Conservation (phyloP, 164 flowering plant species). For the Stephania japonica region DNA sequence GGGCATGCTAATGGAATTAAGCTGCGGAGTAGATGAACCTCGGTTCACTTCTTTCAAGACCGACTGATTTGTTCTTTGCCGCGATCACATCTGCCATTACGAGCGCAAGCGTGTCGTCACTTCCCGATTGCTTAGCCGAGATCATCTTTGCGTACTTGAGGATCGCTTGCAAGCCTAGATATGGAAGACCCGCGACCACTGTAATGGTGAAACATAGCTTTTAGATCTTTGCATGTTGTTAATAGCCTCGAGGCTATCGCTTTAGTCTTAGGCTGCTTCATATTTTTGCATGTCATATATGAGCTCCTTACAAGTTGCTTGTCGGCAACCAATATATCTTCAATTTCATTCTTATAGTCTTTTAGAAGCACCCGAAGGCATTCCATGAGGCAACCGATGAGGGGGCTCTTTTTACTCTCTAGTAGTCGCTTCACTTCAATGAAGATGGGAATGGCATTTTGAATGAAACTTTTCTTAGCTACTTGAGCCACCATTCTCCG, state of each 20-base stretch:
- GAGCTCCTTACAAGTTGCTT: conserved; percentile 89
- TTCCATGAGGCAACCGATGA: conserved; percentile 92
- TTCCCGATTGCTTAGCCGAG: conserved; percentile 25
- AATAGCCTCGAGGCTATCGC: conserved; percentile 46
- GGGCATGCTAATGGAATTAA: conserved; percentile 55
- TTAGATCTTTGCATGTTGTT: conserved; percentile 32
- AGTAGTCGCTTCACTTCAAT: conserved; percentile 80
- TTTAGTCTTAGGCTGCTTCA: conserved; percentile 58
- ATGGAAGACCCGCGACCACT: conserved; percentile 4
- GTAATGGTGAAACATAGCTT: conserved; percentile 24
- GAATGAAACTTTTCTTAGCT: conserved; percentile 73
- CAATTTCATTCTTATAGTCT: conserved; percentile 93
- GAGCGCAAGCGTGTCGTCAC: conserved; percentile 43
- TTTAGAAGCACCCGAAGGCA: conserved; percentile 83
- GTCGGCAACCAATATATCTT: conserved; percentile 84
- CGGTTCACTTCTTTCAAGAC: conserved; percentile 62
- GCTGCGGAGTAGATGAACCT: conserved; percentile 45
- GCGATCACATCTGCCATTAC: conserved; percentile 76
- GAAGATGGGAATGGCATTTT: conserved; percentile 88
- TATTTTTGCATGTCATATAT: conserved; percentile 87
- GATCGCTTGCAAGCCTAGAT: conserved; percentile 14
- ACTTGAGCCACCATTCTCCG: conserved; percentile 79
- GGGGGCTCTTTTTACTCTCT: conserved; percentile 88
- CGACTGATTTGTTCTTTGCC: conserved; percentile 58
- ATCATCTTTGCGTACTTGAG: conserved; percentile 14